Conservation (phyloP, 805 yeast genomes). For the Metschnikowia cubensis region DNA sequence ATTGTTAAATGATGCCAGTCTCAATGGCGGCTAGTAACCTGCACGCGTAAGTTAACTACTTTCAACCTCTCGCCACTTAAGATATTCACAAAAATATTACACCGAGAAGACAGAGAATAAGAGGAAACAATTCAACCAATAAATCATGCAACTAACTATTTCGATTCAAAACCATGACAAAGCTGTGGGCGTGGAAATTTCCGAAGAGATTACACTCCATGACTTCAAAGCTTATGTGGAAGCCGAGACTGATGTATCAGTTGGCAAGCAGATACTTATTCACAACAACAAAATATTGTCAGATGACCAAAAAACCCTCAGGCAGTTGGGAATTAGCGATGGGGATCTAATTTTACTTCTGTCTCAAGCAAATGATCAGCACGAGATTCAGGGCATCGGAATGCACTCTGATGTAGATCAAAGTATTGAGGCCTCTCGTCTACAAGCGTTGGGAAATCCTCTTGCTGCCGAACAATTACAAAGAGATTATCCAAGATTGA, state of each 20-base stretch:
- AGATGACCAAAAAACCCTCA: constrained; percentile 36
- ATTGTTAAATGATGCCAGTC: neutral
- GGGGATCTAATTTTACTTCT: constrained; percentile 55
- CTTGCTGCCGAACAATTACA: constrained; percentile 32
- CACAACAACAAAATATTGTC: constrained; percentile 43
- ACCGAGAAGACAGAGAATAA: neutral
- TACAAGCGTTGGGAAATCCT: constrained; percentile 44
- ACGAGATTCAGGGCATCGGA: neutral
- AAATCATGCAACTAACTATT: constrained; percentile 16
- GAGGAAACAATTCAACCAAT: neutral
- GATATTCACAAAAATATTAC: neutral
- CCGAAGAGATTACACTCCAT: constrained; percentile 55
- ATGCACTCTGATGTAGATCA: neutral
- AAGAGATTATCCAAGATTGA: constrained; percentile 45
- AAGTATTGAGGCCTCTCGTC: constrained; percentile 44
- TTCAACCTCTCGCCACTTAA: neutral
- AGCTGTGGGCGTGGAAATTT: constrained; percentile 53
- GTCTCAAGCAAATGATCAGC: constrained; percentile 5
- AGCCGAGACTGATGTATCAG: constrained; percentile 58
- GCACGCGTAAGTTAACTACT: neutral
- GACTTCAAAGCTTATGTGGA: constrained; percentile 74
- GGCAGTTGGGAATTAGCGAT: constrained; percentile 46
- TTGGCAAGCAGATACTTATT: constrained; percentile 45
- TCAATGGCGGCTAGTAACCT: neutral
- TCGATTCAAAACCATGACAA: constrained; percentile 20